These are phyloP conservation scores for Rugonectria rugulosa DNA, from an alignment of 2,329 filamentous ascomycete species.

Conservation along the genomic window DNA sequence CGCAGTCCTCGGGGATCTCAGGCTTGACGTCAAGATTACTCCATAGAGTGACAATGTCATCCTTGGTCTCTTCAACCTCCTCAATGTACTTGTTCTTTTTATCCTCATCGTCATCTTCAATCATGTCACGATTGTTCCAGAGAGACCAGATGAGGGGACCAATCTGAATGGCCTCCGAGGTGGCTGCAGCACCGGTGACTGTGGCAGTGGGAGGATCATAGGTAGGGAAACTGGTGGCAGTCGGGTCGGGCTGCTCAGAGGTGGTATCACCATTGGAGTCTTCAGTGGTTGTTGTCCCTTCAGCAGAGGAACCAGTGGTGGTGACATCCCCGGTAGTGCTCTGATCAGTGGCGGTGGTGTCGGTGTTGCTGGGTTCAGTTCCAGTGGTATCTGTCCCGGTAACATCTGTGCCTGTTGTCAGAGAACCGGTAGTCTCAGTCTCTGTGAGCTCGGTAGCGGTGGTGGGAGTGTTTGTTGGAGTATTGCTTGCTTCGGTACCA, in stretches of 20 bases:
- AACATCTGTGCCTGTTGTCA: not conserved
- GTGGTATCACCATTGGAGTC: not conserved
- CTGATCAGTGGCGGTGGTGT: not conserved
- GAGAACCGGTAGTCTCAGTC: not conserved
- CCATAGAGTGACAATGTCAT: slow-evolving; percentile 12
- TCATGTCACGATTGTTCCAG: slow-evolving; percentile 18
- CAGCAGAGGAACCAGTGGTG: not conserved
- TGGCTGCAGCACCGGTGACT: slow-evolving; percentile 5
- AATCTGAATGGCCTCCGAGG: not conserved
- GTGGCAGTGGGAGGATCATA: slow-evolving; percentile 5
- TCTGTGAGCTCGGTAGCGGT: not conserved
- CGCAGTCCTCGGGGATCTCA: slow-evolving; percentile 1
- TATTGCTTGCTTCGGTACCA: not conserved
- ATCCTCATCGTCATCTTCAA: slow-evolving; percentile 10
- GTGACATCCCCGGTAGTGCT: not conserved
- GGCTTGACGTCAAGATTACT: slow-evolving; percentile 17
- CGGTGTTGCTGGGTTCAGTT: not conserved
- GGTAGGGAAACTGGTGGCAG: slow-evolving; percentile 1
- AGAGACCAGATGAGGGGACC: slow-evolving; percentile 10
- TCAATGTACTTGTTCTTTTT: slow-evolving; percentile 18
- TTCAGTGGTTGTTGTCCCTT: not conserved
- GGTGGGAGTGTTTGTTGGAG: not conserved
- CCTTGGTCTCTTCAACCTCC: slow-evolving; percentile 9
- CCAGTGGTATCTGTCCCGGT: not conserved
- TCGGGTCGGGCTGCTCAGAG: not conserved